phyloP scores from a whole-genome alignment of 495 filamentous ascomycete genomes.

The Neurospora sublineolata region DNA sequence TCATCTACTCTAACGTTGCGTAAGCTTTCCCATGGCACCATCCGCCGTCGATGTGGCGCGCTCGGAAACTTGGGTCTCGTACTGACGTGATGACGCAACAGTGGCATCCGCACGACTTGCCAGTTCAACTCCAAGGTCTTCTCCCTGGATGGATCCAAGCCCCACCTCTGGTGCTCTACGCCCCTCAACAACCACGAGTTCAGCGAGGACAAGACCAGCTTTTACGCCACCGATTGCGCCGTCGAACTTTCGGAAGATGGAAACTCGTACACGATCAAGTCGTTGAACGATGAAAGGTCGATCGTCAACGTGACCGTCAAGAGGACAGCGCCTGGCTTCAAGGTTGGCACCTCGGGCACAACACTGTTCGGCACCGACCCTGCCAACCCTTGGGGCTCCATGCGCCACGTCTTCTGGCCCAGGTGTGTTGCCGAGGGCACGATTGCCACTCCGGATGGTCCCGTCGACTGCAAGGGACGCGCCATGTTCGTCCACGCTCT shows the following conservation, averaged over 20 bases:
- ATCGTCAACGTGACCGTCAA: slow-evolving; percentile 78
- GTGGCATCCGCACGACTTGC: slow-evolving; percentile 76
- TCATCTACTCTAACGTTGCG: slow-evolving; percentile 97
- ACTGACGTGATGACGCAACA: slow-evolving; percentile 31
- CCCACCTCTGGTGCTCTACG: slow-evolving; percentile 71
- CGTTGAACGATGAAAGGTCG: slow-evolving; percentile 59
- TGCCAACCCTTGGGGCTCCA: slow-evolving; percentile 76
- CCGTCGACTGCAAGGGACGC: slow-evolving; percentile 69
- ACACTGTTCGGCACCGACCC: slow-evolving; percentile 78
- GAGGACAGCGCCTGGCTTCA: slow-evolving; percentile 66
- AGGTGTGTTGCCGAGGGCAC: slow-evolving; percentile 67
- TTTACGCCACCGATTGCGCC: slow-evolving; percentile 74
- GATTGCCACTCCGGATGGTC: slow-evolving; percentile 72
- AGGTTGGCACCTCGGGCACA: slow-evolving; percentile 76
- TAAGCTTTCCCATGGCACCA: slow-evolving; percentile 36
- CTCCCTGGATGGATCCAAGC: slow-evolving; percentile 51
- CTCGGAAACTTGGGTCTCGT: not conserved
- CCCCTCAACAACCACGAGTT: slow-evolving; percentile 66
- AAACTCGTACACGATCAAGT: slow-evolving; percentile 72
- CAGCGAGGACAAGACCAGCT: slow-evolving; percentile 67
- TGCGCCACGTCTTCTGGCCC: slow-evolving; percentile 90
- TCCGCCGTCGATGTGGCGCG: slow-evolving; percentile 5
- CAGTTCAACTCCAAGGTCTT: slow-evolving; percentile 92
- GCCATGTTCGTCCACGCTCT: slow-evolving; percentile 71
- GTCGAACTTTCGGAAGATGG: slow-evolving; percentile 77